These are phyloP conservation scores for Rachicladosporium sp. DNA, from an alignment of 2,329 filamentous ascomycete species.

Conservation along the genomic window DNA sequence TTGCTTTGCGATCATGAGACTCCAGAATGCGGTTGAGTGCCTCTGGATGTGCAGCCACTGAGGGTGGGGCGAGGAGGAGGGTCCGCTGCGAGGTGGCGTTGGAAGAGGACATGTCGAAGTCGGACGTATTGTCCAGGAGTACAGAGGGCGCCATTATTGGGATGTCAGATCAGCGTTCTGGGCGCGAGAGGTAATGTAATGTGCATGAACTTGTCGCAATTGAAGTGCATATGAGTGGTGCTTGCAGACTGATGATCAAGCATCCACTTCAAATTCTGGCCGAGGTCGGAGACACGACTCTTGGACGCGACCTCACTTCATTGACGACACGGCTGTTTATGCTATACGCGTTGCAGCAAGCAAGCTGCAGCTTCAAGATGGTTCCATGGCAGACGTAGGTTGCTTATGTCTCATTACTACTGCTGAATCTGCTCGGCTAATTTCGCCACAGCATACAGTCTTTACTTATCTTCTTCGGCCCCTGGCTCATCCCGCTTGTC, in stretches of 20 bases:
- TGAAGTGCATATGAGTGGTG: no score
- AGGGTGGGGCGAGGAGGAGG: conserved; percentile 80
- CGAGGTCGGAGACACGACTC: no score
- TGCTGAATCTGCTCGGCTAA: not conserved
- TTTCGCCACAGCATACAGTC: conserved; percentile 28
- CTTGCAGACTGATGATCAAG: no score
- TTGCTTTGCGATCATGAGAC: conserved; percentile 59
- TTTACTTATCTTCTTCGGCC: conserved; percentile 47
- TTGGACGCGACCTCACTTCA: no score
- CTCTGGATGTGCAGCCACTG: conserved; percentile 73
- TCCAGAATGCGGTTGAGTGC: conserved; percentile 59
- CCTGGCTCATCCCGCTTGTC: conserved; percentile 55
- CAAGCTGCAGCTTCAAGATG: not conserved
- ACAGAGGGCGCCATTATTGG: conserved; percentile 27
- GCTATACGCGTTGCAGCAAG: no score
- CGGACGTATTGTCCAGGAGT: conserved; percentile 26
- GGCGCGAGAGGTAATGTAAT: no score
- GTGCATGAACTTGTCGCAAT: no score
- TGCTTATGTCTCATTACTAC: no score
- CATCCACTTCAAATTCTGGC: no score
- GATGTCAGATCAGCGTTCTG: no score
- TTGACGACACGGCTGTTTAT: no score
- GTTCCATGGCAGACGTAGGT: conserved; percentile 5
- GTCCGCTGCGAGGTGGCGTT: conserved; percentile 39
- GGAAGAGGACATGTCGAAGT: conserved; percentile 21